Percentiles rank a stretch among this genome's conserved stretches.
Conservation (phyloP, 2,329 filamentous ascomycete genomes). For the Ophiosphaerella korrae region DNA sequence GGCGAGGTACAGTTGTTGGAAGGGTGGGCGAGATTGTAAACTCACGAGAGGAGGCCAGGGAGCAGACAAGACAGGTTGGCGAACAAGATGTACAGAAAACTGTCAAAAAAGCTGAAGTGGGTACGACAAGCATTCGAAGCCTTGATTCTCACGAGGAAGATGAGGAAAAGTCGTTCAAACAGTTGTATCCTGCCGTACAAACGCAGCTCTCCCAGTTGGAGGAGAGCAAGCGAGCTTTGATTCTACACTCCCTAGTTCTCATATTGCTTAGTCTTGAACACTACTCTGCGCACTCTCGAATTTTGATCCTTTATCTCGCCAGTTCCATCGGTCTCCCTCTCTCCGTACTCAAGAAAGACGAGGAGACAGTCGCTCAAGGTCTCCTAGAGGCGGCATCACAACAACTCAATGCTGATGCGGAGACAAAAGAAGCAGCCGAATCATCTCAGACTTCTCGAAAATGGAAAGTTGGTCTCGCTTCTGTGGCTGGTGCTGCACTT, state of each 20-base stretch:
- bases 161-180: constrained; percentile 47
- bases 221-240: constrained; percentile 66
- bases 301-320: constrained; percentile 71
- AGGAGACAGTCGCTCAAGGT: constrained; percentile 74
- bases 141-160: constrained; percentile 35
- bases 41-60: constrained; percentile 41
- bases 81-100: constrained; percentile 23
- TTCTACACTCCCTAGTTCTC: constrained; percentile 74
- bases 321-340: constrained; percentile 73
- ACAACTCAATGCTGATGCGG: constrained; percentile 76
- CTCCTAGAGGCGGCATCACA: constrained; percentile 73
- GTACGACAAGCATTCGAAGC: constrained; percentile 30
- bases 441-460: constrained; percentile 68
- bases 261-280: constrained; percentile 77
- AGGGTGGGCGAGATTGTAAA: constrained; percentile 71
- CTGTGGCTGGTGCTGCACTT: constrained; percentile 83
- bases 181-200: constrained; percentile 51
- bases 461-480: constrained; percentile 85
- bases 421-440: constrained; percentile 73
- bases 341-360: constrained; percentile 69
- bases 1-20: constrained; percentile 72
- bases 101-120: constrained; percentile 37
- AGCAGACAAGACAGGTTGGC: constrained; percentile 33
- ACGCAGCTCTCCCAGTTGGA: constrained; percentile 60
- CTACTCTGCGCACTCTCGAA: constrained; percentile 74